phyloP scores from a whole-genome alignment of 768 basidiomycete species.

The Mycena rosella region DNA sequence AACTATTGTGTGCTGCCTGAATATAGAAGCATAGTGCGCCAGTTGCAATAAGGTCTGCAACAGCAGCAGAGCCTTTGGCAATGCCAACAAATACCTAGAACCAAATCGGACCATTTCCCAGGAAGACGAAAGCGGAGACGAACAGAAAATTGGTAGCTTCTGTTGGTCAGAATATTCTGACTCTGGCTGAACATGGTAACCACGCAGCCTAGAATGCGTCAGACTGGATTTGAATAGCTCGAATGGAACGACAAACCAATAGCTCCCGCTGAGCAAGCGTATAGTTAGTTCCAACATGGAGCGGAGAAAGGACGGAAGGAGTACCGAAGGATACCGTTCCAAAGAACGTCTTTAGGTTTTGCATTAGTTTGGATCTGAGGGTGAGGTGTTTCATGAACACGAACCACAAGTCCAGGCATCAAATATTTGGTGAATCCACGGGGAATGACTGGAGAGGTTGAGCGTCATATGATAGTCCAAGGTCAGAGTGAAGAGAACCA shows the following conservation, averaged over 20 bases:
- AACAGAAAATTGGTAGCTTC: slow-evolving; percentile 18
- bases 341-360: background rate
- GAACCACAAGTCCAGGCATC: background rate
- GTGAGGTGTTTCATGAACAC: background rate
- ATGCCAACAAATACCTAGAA: slow-evolving; percentile 17
- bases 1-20: background rate
- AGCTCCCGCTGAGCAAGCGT: background rate
- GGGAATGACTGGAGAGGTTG: background rate
- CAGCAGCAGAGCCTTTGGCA: slow-evolving; percentile 11
- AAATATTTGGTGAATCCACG: background rate
- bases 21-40: slow-evolving; percentile 16
- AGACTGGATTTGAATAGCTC: background rate
- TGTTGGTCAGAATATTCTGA: slow-evolving; percentile 10
- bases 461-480: background rate
- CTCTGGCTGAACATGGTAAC: slow-evolving; percentile 14
- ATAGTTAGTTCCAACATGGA: background rate
- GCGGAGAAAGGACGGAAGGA: background rate
- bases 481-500: background rate
- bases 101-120: background rate
- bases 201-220: background rate
- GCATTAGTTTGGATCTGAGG: background rate
- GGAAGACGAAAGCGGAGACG: background rate
- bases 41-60: slow-evolving; percentile 20
- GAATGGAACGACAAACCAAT: background rate
- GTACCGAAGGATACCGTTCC: slow-evolving; percentile 4